Conservation (phyloP, 164 flowering plant species). For the Umbilicus rupestris region DNA sequence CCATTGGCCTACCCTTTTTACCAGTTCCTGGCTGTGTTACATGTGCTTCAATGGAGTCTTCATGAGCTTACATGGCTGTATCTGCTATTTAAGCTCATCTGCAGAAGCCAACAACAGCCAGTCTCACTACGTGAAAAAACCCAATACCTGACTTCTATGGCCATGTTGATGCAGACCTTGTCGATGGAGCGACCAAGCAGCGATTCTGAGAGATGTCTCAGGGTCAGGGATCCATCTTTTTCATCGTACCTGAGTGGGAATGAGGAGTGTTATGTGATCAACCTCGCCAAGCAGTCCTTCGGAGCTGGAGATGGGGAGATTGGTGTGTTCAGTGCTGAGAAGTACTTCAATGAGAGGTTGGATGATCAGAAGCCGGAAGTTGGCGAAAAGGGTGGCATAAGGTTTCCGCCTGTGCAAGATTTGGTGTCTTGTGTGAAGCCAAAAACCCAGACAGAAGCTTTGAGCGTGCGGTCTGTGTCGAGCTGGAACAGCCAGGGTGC, state of each 20-base stretch:
- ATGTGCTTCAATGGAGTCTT: too few relatives aligned
- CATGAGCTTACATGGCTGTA: too few relatives aligned
- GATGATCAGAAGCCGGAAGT: constrained; percentile 13
- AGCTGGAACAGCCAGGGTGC: constrained; percentile 30
- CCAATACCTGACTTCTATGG: too few relatives aligned
- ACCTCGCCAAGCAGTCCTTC: neutral
- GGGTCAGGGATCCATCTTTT: neutral
- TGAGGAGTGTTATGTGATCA: neutral
- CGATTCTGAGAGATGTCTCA: neutral
- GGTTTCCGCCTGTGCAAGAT: neutral
- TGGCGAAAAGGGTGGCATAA: neutral
- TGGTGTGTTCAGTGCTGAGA: constrained; percentile 45
- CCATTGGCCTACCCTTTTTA: too few relatives aligned
- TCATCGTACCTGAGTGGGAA: neutral
- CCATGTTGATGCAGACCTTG: neutral
- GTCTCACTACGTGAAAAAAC: too few relatives aligned
- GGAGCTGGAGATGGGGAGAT: constrained; percentile 27
- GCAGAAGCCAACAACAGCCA: too few relatives aligned
- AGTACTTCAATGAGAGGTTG: constrained; percentile 34
- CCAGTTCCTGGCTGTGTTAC: too few relatives aligned
- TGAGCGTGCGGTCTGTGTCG: constrained; percentile 32
- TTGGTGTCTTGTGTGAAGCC: neutral
- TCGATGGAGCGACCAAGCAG: neutral
- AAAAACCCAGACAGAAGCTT: constrained; percentile 24
- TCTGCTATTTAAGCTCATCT: too few relatives aligned